Evolutionary conservation across 108 stramenopile species (phyloP), one percentile per base, ranked within the genome.

Genomic region (Bacterosira constricta): DNA sequence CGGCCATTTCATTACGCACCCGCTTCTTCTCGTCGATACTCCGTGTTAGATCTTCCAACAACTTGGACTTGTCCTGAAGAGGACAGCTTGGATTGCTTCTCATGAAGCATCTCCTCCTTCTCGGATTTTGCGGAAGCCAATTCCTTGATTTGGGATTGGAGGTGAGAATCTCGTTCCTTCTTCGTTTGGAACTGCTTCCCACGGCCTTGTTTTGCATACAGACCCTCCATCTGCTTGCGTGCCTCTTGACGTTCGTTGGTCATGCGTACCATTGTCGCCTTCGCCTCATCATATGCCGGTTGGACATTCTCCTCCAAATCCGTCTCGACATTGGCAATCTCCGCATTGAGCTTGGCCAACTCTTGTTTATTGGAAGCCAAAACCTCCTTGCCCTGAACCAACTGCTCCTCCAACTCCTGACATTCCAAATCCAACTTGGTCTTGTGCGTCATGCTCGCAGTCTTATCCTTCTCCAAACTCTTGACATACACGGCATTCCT

Each of bases 131-230:
- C 75, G n/a, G 53, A 63, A 4, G 73, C 32, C 27, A 96, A 55
- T 65, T 92, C 90, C 13, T 75, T 34, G 18, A 96, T 85, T 51
- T 93, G 85, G 10, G 70, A 51, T 47, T 74, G 73, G 21, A 98
- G 62, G 44, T 85, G 85, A 4, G 57, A 66, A 75, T 99, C 97
- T 3, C 99, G 84, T 27, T 96, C 90, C 26, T 76, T 84, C 50
- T 91, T 89, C 54, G 90, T 85, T 6, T 60, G 29, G 75, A 96
- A 99, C 66, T 97, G 90, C 29, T 81, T 81, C 1, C 92, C 92
- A 18, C 99, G 87, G 21, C 97, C 95, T 69, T 97, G 96, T 68
- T 94, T 95, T 62, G 93, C 95, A 54, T 96, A 94, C 25, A 97
- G 83, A 10, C 78, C 89, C 58, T 97, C 92, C 73, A 83, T 79